Evolutionary conservation across 2,329 filamentous ascomycete genomes (phyloP), one percentile per base, ranked within the genome.

Genomic region (Aspergillus glaucus): DNA sequence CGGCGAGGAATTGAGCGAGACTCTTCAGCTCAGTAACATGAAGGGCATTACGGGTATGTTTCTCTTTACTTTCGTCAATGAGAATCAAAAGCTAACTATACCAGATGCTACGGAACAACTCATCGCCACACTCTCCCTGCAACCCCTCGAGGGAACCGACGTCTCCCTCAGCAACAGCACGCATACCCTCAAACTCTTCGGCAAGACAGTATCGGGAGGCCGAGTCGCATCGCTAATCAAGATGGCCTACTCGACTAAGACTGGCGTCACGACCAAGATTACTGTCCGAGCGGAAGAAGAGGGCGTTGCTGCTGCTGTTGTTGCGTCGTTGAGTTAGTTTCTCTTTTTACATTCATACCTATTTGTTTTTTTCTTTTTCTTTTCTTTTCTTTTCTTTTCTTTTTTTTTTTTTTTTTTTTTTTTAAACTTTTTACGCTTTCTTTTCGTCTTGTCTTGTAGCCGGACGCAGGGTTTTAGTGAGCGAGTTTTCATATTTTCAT

Each of bases 191-290:
- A 97, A 95, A 75, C 78, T 98, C 32, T 87, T 96, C 68, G 93
- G 93, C 66, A 97, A 96, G 82, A 95, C 89, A 40, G 85, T 97
- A 54, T 84, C 81, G 30, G 93, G 92, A 32, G 93, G 93, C 57
- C 86, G 86, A 63, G 92, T 98, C 14, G 88, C 91, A 48, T 87
- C 87, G 52, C 85, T 82, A 56, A 83, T 97, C 55, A 82, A 90
- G 71, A 95, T 98, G 91, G 93, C 91, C 1, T 96, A 84, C 73
- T 94, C 88, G 53, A 84, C 87, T 62, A 95, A 94, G 79, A 86
- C 85, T 44, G 93, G 93, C 46, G 90, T 97, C 22, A 96, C 93
- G 50, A 94, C 92, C 63, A 97, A 97, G 81, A 89, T 98, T 60
- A 87, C 86, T 46, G 88, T 92, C 52, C 81, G 93, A 65, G 87